phyloP scores from a whole-genome alignment of 2,329 filamentous ascomycete species.

The Cladosporium velox region DNA sequence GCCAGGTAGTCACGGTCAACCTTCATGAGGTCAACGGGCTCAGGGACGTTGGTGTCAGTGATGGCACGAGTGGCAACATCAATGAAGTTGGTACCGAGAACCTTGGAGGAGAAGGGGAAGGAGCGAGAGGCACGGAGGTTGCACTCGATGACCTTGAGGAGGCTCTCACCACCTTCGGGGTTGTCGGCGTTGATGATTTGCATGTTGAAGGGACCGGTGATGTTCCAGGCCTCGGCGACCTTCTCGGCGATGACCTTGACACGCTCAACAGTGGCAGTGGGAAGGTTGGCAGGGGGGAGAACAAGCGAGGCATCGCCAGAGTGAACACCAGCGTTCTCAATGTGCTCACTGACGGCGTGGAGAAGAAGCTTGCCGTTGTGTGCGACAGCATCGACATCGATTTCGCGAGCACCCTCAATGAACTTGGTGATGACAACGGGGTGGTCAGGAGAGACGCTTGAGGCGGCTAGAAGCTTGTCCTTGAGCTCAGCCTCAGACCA shows the following conservation, averaged over 20 bases:
- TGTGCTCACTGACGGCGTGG: conserved; percentile 92
- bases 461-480: conserved; percentile 89
- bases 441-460: conserved; percentile 90
- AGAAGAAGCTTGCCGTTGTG: conserved; percentile 82
- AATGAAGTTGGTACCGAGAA: conserved; percentile 94
- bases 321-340: conserved; percentile 97
- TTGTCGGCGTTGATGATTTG: conserved; percentile 85
- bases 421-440: conserved; percentile 98
- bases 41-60: conserved; percentile 79
- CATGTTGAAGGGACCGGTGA: conserved; percentile 99
- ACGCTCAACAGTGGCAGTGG: conserved; percentile 74
- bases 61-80: conserved; percentile 92
- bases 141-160: conserved; percentile 96
- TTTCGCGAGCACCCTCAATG: conserved; percentile 94
- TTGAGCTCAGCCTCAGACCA: conserved; percentile 83
- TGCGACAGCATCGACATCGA: conserved; percentile 92
- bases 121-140: conserved; percentile 96
- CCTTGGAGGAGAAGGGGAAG: conserved; percentile 98
- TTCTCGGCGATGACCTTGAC: conserved; percentile 95
- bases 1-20: conserved; percentile 88
- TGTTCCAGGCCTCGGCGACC: conserved; percentile 94
- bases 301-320: conserved; percentile 95
- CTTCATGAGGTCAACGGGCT: conserved; percentile 84
- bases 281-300: conserved; percentile 80
- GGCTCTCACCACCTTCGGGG: conserved; percentile 71